Evolutionary conservation across 495 filamentous ascomycete species (phyloP).

Genomic region (Geopyxis carbonaria): DNA sequence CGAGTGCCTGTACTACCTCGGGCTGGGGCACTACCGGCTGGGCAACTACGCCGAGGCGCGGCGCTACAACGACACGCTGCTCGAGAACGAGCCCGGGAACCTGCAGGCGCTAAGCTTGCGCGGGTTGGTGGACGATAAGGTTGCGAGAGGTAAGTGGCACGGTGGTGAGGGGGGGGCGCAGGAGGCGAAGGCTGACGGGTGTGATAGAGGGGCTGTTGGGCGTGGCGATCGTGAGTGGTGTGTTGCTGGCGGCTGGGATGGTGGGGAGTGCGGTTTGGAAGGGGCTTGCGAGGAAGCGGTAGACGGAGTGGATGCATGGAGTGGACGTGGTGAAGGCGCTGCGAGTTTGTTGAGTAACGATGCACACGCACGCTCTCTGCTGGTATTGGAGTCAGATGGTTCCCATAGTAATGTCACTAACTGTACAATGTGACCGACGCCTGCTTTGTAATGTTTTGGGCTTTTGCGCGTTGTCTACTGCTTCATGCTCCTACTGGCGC

Average conservation of each 20-base stretch:
- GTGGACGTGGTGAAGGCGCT: too few relatives aligned
- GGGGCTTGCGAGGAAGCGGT: conserved; percentile 41
- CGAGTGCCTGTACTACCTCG: conserved; percentile 96
- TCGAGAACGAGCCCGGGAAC: conserved; percentile 79
- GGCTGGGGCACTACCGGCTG: conserved; percentile 90
- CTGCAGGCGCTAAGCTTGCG: conserved; percentile 73
- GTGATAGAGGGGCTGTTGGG: conserved; percentile 64
- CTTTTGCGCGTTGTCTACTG: too few relatives aligned
- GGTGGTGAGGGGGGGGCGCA: neutral
- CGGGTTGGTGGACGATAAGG: conserved; percentile 82
- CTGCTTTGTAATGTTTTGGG: too few relatives aligned
- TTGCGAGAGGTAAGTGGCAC: conserved; percentile 39
- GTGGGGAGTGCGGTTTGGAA: conserved; percentile 72
- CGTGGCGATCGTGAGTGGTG: conserved; percentile 87
- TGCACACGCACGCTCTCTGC: too few relatives aligned
- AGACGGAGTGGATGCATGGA: too few relatives aligned
- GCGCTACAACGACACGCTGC: conserved; percentile 77
- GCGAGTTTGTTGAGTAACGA: too few relatives aligned
- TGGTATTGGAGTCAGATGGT: too few relatives aligned
- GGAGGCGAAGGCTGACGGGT: neutral
- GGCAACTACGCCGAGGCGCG: conserved; percentile 92
- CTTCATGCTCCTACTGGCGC: too few relatives aligned
- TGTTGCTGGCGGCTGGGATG: conserved; percentile 84
- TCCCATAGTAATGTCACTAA: too few relatives aligned
- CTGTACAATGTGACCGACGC: too few relatives aligned